Evolutionary conservation across 2,329 filamentous ascomycete genomes (phyloP), one percentile per base, ranked within the genome.

Genomic region (Colletotrichum musae): DNA sequence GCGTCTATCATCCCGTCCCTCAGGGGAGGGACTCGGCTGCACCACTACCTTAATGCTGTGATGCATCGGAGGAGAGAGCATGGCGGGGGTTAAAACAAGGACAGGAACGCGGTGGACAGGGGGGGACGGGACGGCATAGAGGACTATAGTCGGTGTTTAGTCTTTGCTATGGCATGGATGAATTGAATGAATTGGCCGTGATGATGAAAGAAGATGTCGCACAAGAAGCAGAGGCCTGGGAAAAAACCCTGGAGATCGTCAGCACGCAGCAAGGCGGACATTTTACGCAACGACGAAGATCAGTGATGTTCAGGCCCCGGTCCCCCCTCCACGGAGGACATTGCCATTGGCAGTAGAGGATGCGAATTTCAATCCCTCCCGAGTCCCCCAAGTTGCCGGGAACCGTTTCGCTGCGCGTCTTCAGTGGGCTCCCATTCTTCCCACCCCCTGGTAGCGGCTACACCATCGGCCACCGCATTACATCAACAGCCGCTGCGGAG

Each of bases 191-290:
- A 36, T 36, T 7, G 32, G 7, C 32, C 32, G 32, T 36, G 32
- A 36, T 16, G 47, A 48, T 48, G 45, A 48, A 48, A 48, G 16
- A 12, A 60, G 2, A 36, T 6, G 32, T 36, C 6, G 32, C 32
- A 36, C 32, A 36, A 36, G 32, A 12, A 36, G 32, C 32, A 36
- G 32, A 39, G 63, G 62, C 54, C 54, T 53, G 48, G 53, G 53
- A 67, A 63, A 43, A 41, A 56, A 60, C 65, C 53, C 60, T 64
- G 60, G 60, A 64, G 65, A 64, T 68, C 59, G 53, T 32, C 28
- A 48, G 41, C 13, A 18, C 9, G 16, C 6, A 56, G 48, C 32
- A 36, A 36, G 32, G 32, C 32, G 32, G 32, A 36, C 32, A 36
- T 36, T 36, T 36, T 36, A 32, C 45, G 52, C 26, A 21, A 59